Evolutionary conservation across 371 early-diverging fungal species (phyloP).

Genomic region (Rhizopus arrhizus): DNA sequence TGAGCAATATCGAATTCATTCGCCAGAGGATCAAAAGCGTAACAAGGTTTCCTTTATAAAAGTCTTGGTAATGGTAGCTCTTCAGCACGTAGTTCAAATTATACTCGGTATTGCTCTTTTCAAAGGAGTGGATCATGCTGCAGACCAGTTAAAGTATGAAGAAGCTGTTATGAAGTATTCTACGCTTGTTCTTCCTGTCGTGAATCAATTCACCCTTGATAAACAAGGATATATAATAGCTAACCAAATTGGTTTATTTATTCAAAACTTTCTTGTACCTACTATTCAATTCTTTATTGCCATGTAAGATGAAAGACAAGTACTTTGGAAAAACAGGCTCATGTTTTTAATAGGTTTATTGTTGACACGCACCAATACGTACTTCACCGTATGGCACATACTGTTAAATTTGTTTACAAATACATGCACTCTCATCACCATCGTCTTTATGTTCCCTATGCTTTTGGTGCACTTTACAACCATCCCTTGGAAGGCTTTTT

Average conservation of each 20-base stretch:
- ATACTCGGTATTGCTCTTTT: constrained; percentile 33
- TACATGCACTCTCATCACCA: constrained; percentile 76
- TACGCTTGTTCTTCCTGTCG: not conserved
- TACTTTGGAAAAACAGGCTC: not conserved
- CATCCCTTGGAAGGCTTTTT: constrained; percentile 76
- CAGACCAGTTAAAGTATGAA: constrained; percentile 21
- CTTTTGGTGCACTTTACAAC: constrained; percentile 79
- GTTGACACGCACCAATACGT: constrained; percentile 71
- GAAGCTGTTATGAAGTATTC: constrained; percentile 10
- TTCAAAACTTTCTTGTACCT: constrained; percentile 22
- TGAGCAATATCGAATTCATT: constrained; percentile 71
- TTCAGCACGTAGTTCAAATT: constrained; percentile 56
- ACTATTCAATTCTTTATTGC: constrained; percentile 26
- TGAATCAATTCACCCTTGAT: constrained; percentile 8
- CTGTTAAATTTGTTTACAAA: constrained; percentile 63
- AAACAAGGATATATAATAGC: not conserved
- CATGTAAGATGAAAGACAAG: constrained; percentile 19
- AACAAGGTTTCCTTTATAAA: constrained; percentile 63
- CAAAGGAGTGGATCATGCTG: constrained; percentile 20
- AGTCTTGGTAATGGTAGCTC: constrained; percentile 54
- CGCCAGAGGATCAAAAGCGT: constrained; percentile 59
- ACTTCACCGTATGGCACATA: constrained; percentile 72
- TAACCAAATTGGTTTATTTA: constrained; percentile 7
- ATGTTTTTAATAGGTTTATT: constrained; percentile 38
- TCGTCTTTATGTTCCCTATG: constrained; percentile 71